Evolutionary conservation across 768 basidiomycete species (phyloP).

Genomic region (Crassisporium funariophilum): DNA sequence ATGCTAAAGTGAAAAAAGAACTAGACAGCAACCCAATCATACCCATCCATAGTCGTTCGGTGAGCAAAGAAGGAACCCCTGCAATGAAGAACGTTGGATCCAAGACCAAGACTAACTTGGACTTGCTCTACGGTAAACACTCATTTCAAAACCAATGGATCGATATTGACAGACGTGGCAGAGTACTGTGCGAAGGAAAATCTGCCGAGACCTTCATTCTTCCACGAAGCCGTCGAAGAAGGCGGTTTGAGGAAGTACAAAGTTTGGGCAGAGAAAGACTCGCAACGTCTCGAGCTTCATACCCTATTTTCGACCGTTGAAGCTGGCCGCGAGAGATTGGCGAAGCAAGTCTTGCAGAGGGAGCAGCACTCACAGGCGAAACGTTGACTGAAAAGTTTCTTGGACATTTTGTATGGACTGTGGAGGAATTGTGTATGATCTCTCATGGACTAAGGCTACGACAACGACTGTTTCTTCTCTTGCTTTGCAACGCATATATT

Average conservation of each 20-base stretch:
- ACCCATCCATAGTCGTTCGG: no score
- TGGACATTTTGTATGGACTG: neutral
- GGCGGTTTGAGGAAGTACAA: slow-evolving; percentile 32
- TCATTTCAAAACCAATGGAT: neutral
- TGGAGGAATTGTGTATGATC: no score
- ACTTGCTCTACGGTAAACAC: slow-evolving; percentile 18
- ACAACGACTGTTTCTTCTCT: no score
- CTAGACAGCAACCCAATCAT: no score
- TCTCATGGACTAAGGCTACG: no score
- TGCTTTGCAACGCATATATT: neutral
- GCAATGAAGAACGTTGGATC: neutral
- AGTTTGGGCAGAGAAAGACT: slow-evolving; percentile 51
- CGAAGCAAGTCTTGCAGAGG: slow-evolving; percentile 43
- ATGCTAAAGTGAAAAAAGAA: no score
- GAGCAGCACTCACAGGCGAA: slow-evolving; percentile 22
- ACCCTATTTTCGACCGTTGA: slow-evolving; percentile 37
- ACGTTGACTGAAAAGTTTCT: no score
- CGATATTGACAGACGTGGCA: slow-evolving; percentile 4
- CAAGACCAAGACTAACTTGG: slow-evolving; percentile 15
- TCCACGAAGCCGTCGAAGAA: slow-evolving; percentile 27
- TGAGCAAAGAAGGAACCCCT: no score
- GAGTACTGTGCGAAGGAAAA: slow-evolving; percentile 23
- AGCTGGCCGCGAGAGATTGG: slow-evolving; percentile 44
- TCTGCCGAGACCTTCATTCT: slow-evolving; percentile 34
- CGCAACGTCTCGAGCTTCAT: slow-evolving; percentile 46